A percentile compares a stretch with the other conserved stretches of the same genome.
Evolutionary conservation across 306 rosid species (phyloP).

Genomic region (Sindora glabra): DNA sequence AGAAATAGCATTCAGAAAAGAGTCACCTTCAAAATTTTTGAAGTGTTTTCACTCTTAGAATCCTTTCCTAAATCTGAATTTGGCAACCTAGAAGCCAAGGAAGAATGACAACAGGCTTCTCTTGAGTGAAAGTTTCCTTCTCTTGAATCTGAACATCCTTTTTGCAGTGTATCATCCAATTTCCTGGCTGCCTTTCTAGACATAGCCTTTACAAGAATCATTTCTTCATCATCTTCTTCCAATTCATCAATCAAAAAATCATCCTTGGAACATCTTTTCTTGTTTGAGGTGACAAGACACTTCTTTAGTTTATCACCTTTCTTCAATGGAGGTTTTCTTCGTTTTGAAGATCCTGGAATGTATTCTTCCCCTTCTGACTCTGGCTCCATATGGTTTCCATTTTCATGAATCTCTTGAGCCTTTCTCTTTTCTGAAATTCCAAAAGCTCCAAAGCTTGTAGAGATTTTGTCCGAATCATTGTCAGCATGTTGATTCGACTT

Average conservation of each 20-base stretch:
- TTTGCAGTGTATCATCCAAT: background rate
- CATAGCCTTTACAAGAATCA: slow-evolving; percentile 6
- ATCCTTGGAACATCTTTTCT: background rate
- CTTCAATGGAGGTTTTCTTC: slow-evolving; percentile 4
- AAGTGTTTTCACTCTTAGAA: background rate
- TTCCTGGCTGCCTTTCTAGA: slow-evolving; percentile 26
- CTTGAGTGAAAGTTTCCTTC: background rate
- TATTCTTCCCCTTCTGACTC: slow-evolving; percentile 16
- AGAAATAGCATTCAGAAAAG: slow-evolving; percentile 6
- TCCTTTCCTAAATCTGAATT: background rate
- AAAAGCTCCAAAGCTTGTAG: slow-evolving; percentile 11
- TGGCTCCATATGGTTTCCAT: background rate
- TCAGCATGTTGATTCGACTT: slow-evolving; percentile 1
- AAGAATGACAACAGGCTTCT: background rate
- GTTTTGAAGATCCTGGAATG: background rate
- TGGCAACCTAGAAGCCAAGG: slow-evolving; percentile 17
- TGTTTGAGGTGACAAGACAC: slow-evolving; percentile 2
- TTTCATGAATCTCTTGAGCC: background rate
- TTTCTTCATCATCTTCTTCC: slow-evolving; percentile 22
- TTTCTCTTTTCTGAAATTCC: slow-evolving; percentile 14
- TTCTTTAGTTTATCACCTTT: slow-evolving; percentile 22
- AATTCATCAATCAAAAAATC: background rate
- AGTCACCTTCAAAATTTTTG: slow-evolving; percentile 9
- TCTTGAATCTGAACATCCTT: background rate
- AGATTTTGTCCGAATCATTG: slow-evolving; percentile 1